Base-by-base conservation (phyloP, 805 yeast species). In the Candida gorgasii region DNA sequence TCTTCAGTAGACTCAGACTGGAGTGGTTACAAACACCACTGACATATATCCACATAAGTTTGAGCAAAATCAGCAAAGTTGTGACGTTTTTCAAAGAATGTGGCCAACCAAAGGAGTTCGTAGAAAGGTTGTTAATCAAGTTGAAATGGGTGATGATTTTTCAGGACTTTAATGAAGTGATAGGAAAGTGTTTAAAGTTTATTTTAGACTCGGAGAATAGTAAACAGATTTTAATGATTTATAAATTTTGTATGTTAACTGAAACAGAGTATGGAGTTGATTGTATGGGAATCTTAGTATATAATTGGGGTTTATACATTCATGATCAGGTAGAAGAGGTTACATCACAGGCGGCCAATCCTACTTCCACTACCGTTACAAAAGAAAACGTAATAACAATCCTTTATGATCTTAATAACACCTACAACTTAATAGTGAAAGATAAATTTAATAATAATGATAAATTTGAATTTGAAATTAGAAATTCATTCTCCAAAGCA, bases 71-170 rank as follows among this genome's bases (percentile, higher is more conserved):
- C 2, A 47, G 53, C 12, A 42, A 48, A 18, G 57, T 54, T n/a
- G 30, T 57, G 1, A 42, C 56, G 4, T 55, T 52, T 28, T 53
- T 52, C 40, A 54, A 53, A 36, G 48, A 42, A 8, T 53, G 57
- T 49, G 56, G 54, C 3, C 49, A 52, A 12, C n/a, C 48, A 1
- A 40, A 30, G 1, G 39, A 29, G 1, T 61, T 65, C 38, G 39
- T 51, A 13, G 43, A 55, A 2, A 44, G 44, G 1, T 42, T 67
- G 13, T 30, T 52, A 7, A 19, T 30, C 13, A 53, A 57, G 30
- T 46, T 69, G 19, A 54, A 51, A 20, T 68, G 73, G 73, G 42
- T 30, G 12, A 50, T 58, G 36, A 48, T 69, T 1, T 63, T 69
- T 34, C 41, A 40, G 2, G 60, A 63, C 34, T 58, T 65, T 31